Evolutionary conservation across 768 basidiomycete species (phyloP).

Genomic region (Tephrocybe rancida): DNA sequence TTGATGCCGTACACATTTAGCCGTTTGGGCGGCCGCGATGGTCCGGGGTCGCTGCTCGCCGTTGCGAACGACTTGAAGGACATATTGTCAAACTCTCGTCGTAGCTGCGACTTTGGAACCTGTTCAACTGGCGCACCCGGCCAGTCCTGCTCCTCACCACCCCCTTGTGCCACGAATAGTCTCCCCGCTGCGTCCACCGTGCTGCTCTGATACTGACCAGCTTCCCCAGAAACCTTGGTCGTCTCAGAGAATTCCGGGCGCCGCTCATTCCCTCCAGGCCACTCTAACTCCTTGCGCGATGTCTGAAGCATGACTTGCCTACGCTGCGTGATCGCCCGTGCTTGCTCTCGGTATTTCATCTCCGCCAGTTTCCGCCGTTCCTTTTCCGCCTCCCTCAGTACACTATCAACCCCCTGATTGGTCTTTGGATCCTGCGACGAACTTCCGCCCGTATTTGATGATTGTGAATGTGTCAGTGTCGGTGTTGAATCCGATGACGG

Average conservation of each 20-base stretch:
- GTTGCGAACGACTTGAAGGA: slow-evolving; percentile 82
- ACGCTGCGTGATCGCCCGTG: slow-evolving; percentile 89
- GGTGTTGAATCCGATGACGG: slow-evolving; percentile 55
- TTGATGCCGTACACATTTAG: slow-evolving; percentile 67
- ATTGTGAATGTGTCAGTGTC: slow-evolving; percentile 78
- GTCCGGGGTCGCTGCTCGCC: slow-evolving; percentile 87
- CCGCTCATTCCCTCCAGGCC: slow-evolving; percentile 53
- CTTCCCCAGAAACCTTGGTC: slow-evolving; percentile 64
- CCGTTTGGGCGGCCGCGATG: slow-evolving; percentile 62
- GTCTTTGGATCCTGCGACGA: slow-evolving; percentile 64
- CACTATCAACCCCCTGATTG: slow-evolving; percentile 81
- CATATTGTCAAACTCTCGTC: slow-evolving; percentile 84
- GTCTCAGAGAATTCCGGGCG: slow-evolving; percentile 45
- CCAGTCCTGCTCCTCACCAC: slow-evolving; percentile 46
- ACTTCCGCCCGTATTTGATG: slow-evolving; percentile 72
- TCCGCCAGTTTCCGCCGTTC: slow-evolving; percentile 78
- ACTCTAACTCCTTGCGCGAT: slow-evolving; percentile 59
- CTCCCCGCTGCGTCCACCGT: slow-evolving; percentile 65
- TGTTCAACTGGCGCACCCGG: slow-evolving; percentile 63
- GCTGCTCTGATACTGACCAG: slow-evolving; percentile 57
- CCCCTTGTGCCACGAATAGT: slow-evolving; percentile 41
- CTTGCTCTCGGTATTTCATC: slow-evolving; percentile 81
- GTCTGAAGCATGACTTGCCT: slow-evolving; percentile 68
- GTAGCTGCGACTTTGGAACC: slow-evolving; percentile 74
- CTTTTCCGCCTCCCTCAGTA: slow-evolving; percentile 81